Evolutionary conservation across 1,284 basidiomycete genomes (phyloP).

Genomic region (Leccinum subspadiceum): DNA sequence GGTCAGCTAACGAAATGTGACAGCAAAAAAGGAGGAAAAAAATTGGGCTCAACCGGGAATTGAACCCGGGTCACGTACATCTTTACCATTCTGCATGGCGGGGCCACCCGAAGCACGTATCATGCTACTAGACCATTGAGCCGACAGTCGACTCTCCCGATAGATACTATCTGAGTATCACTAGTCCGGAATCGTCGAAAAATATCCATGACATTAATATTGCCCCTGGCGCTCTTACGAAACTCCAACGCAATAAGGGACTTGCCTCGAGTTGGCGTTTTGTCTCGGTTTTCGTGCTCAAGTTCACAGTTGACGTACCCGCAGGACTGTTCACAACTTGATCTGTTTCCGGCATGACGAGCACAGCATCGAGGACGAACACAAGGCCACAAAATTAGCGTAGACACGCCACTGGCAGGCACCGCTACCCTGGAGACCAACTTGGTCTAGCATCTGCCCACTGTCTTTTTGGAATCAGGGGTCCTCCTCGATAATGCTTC

Average conservation of each 20-base stretch:
- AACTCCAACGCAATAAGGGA: no score
- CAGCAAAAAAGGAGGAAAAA: slow-evolving; percentile 20
- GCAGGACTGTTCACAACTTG: no score
- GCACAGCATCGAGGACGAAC: no score
- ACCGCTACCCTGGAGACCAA: no score
- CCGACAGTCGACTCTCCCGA: background rate
- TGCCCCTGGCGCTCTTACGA: no score
- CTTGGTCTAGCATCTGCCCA: background rate
- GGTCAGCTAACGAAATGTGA: background rate
- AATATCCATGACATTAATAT: no score
- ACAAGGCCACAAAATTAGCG: no score
- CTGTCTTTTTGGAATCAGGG: background rate
- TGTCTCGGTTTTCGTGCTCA: no score
- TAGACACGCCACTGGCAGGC: no score
- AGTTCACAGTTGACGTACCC: no score
- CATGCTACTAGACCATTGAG: slow-evolving; percentile 46
- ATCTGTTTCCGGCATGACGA: no score
- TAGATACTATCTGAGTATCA: background rate
- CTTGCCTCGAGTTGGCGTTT: no score
- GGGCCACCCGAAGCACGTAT: slow-evolving; percentile 37
- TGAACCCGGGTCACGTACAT: slow-evolving; percentile 44
- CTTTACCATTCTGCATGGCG: background rate
- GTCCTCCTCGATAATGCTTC: background rate
- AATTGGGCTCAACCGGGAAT: slow-evolving; percentile 21
- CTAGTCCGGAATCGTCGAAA: background rate